Base-by-base conservation (phyloP, 2,329 filamentous ascomycete genomes). In the Biscogniauxia sp. region DNA sequence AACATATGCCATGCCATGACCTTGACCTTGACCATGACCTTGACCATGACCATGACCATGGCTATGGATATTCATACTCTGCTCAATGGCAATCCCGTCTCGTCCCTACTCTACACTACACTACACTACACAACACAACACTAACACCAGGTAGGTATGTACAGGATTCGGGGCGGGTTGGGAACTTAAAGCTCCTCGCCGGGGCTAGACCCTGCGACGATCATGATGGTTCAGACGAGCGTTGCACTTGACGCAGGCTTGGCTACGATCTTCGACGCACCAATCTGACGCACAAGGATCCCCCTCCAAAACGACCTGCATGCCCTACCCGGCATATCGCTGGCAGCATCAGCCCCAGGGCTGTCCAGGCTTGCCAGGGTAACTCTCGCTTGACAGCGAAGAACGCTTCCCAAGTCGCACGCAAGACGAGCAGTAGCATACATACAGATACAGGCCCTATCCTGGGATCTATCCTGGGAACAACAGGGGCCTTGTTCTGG, bases 191-290 rank as follows among this genome's bases (percentile, higher is more conserved):
- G 63, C 66, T 69, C 68, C 67, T 68, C 63, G 68, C 63, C 61
- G 66, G 37, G 65, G 64, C 55, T 60, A 64, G 67, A 66, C 75
- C 74, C 72, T 74, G 74, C 62, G 75, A 70, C 71, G 73, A 78
- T 76, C 73, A 72, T 70, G 73, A 73, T 57, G 61, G 56, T 77
- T 75, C 75, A 77, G 75, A 76, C 73, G 75, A 73, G 65, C 54
- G 37, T 61, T 56, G 59, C 67, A 71, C 74, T 72, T 76, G 70
- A 75, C 74, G 73, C 37, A 45, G 37, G 37, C 37, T 45, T 45
- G 37, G 37, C 75, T 72, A 75, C 74, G 72, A 74, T 74, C 72
- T 72, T 69, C 72, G 66, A 70, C 69, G 68, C 69, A 64, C 71
- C 68, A 73, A 72, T 70, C 72, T 75, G 72, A 75, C 69, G 74